Percentiles rank a stretch among this genome's conserved stretches.
Evolutionary conservation across 1,284 basidiomycete genomes (phyloP).

Genomic region (Microstroma glucosiphilum): DNA sequence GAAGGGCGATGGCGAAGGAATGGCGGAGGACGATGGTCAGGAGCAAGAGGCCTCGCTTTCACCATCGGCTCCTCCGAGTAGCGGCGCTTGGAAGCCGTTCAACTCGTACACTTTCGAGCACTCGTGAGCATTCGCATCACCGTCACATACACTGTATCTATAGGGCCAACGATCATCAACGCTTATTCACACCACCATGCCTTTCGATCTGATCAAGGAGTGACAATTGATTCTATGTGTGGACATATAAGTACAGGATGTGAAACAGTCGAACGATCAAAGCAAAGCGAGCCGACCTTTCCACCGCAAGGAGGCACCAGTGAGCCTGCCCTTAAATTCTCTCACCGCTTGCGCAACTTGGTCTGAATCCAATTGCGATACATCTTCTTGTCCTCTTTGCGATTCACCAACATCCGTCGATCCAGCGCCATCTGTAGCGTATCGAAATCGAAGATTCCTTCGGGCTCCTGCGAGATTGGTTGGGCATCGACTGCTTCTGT

Average conservation of each 20-base stretch:
- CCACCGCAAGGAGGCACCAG: background rate
- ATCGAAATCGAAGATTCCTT: constrained; percentile 20
- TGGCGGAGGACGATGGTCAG: background rate
- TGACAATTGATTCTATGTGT: too few species aligned
- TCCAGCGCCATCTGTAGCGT: constrained; percentile 47
- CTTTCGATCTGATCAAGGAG: too few species aligned
- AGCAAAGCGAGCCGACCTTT: background rate
- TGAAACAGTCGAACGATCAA: background rate
- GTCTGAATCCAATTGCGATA: constrained; percentile 46
- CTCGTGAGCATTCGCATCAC: too few species aligned
- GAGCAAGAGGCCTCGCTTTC: constrained; percentile 57
- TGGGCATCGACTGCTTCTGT: too few species aligned
- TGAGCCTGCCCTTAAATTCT: background rate
- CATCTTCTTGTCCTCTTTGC: constrained; percentile 48
- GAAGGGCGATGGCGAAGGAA: background rate
- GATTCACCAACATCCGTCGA: constrained; percentile 43
- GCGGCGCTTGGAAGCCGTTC: too few species aligned
- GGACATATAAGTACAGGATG: background rate
- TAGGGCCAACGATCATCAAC: too few species aligned
- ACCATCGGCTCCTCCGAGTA: constrained; percentile 55
- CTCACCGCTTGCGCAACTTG: constrained; percentile 24
- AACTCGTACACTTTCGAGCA: too few species aligned
- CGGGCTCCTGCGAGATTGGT: background rate
- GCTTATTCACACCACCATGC: too few species aligned
- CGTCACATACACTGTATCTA: too few species aligned